Conservation (phyloP, 2,329 filamentous ascomycete species). For the Seiridium cupressi region DNA sequence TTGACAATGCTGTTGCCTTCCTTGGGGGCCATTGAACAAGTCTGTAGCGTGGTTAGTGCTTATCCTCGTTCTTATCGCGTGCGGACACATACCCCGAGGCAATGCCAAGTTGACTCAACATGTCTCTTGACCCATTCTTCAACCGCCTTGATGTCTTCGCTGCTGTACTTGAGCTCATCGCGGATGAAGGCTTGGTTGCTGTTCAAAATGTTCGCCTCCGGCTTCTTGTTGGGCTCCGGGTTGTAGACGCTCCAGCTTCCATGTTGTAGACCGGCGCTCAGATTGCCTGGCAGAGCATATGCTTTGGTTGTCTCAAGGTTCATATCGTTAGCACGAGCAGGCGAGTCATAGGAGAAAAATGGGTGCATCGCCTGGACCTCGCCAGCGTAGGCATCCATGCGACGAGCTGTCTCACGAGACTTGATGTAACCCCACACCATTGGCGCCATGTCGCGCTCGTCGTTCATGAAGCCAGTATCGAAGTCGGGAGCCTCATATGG, state of each 20-base stretch:
- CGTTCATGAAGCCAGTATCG: conserved; percentile 82
- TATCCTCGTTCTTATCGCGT: background rate
- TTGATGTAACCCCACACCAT: conserved; percentile 87
- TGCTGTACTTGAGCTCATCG: conserved; percentile 65
- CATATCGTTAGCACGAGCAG: conserved; percentile 69
- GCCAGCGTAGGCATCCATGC: conserved; percentile 76
- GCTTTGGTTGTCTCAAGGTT: conserved; percentile 73
- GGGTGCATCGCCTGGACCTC: conserved; percentile 70
- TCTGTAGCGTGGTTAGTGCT: conserved; percentile 32
- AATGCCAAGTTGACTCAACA: conserved; percentile 75
- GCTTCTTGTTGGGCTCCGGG: conserved; percentile 48
- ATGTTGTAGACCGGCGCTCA: conserved; percentile 70
- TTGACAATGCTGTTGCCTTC: conserved; percentile 79
- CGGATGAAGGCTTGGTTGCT: conserved; percentile 61
- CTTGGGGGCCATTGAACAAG: conserved; percentile 74
- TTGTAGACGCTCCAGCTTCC: conserved; percentile 68
- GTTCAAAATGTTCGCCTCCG: conserved; percentile 51
- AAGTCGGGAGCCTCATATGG: conserved; percentile 76
- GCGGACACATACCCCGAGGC: conserved; percentile 42
- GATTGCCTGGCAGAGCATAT: conserved; percentile 71
- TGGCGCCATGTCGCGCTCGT: conserved; percentile 79
- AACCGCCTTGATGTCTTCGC: conserved; percentile 61
- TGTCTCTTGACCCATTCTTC: conserved; percentile 72
- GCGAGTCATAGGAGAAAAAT: conserved; percentile 68
- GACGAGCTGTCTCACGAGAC: conserved; percentile 73